Base-by-base conservation (phyloP, 352 stramenopile genomes). In the Phytopythium kandeliae region DNA sequence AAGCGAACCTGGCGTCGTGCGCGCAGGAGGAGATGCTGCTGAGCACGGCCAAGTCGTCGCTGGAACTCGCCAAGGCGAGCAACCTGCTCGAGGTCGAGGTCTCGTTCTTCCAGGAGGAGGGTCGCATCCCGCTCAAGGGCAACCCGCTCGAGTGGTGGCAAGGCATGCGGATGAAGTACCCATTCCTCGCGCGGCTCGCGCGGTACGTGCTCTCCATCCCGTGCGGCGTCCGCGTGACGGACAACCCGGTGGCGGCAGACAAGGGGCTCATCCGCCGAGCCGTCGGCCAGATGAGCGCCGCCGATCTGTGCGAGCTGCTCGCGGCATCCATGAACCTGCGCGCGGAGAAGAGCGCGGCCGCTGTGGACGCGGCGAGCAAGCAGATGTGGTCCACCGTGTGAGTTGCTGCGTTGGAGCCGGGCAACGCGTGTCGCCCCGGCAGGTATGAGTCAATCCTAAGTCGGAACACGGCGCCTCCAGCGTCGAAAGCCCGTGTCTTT, bases 101-200 rank as follows among this genome's bases (percentile, higher is more conserved):
- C 5, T 87, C 77, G 11, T 89, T 87, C 43, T 85, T 89, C 37
- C 77, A 87, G 33, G 79, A 88, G 58, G 79, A 88, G 61, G 59
- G 60, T 0, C 63, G 65, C 13, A 86, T 90, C 31, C 64, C 58
- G 30, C 53, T 90, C 37, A 65, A 67, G 24, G 70, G 67, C 7
- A 90, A 86, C 31, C 77, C 79, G 10, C 69, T 89, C 12, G 77
- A 87, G 52, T 89, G 77, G 79, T 91, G 79, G 79, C 74, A 86
- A 46, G 76, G 51, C 40, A 74, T 86, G 72, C 74, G 74, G 8
- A 67, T 87, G 58, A 89, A 91, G 69, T 91, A 89, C 57, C 79
- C 79, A n/a, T 87, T 84, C 50, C 58, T 88, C 22, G 73, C 79
- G 12, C 64, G 69, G 0, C 57, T 91, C 10, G 77, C 79, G 30